A percentile compares a stretch with the other conserved stretches of the same genome.
These are phyloP conservation scores for Zalaria obscura DNA, from an alignment of 2,329 filamentous ascomycete species.

Conservation along the genomic window DNA sequence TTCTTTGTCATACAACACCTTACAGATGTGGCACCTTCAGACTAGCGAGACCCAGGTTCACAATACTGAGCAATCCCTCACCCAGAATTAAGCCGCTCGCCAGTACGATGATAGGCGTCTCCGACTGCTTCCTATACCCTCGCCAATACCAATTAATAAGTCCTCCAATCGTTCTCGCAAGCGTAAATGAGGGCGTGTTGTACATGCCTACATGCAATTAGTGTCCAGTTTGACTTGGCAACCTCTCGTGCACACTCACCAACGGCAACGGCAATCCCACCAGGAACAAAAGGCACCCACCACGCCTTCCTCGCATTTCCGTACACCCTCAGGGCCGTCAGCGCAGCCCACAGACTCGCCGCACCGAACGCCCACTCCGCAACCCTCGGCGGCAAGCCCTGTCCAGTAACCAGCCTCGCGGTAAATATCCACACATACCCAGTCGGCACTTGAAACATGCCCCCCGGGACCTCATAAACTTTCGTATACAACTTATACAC, in stretches of 20 bases:
- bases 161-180: constrained; percentile 75
- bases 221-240: constrained; percentile 1
- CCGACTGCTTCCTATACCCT: constrained; percentile 35
- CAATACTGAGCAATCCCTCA: constrained; percentile 82
- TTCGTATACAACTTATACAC: constrained; percentile 87
- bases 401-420: constrained; percentile 77
- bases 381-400: constrained; percentile 74
- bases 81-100: constrained; percentile 83
- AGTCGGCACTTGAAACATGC: constrained; percentile 85
- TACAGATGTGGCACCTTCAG: constrained; percentile 56
- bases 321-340: constrained; percentile 57
- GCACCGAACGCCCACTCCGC: constrained; percentile 63
- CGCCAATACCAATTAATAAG: constrained; percentile 66
- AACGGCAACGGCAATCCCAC: constrained; percentile 90
- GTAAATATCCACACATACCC: constrained; percentile 98
- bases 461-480: constrained; percentile 78
- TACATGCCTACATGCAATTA: constrained; percentile 58
- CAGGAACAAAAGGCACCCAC: constrained; percentile 70
- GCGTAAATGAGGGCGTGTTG: constrained; percentile 89
- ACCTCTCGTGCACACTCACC: constrained; percentile 35
- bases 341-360: constrained; percentile 57
- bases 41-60: constrained; percentile 74
- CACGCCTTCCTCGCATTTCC: constrained; percentile 25
- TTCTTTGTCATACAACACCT: background rate
- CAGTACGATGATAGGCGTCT: constrained; percentile 75